These are phyloP conservation scores for Fusarium sp. DNA, from an alignment of 2,329 filamentous ascomycete genomes.

Conservation along the genomic window DNA sequence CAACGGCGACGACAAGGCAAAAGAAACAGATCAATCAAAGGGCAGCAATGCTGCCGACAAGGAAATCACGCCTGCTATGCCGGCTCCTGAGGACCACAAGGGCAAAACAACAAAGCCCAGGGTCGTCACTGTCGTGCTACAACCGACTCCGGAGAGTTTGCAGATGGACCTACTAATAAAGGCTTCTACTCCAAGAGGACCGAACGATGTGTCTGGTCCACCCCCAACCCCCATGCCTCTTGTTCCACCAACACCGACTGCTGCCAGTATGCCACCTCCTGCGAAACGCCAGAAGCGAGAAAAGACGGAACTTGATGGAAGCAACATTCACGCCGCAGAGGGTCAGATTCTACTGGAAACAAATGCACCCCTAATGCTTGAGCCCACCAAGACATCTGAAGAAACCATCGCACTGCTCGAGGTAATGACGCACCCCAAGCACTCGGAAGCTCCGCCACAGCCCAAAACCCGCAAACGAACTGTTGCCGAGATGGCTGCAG, in stretches of 20 bases:
- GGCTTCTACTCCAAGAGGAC: conserved; percentile 72
- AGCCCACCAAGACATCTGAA: conserved; percentile 75
- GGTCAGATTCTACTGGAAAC: conserved; percentile 79
- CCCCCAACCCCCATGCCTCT: conserved; percentile 73
- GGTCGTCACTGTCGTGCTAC: conserved; percentile 82
- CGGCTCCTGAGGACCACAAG: conserved; percentile 59
- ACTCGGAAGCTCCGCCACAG: conserved; percentile 79
- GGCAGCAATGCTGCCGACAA: conserved; percentile 49
- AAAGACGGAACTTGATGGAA: conserved; percentile 79
- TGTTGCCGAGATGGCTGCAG: conserved; percentile 91
- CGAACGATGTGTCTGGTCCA: conserved; percentile 58
- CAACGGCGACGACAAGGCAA: conserved; percentile 40
- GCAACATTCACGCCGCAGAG: conserved; percentile 79
- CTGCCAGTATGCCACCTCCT: conserved; percentile 67
- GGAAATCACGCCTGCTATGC: conserved; percentile 67
- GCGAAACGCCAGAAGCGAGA: conserved; percentile 76
- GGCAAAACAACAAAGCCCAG: conserved; percentile 60
- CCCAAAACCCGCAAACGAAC: conserved; percentile 94
- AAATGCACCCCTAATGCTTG: conserved; percentile 78
- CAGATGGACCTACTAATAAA: conserved; percentile 81
- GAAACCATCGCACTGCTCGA: conserved; percentile 79
- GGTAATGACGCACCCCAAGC: conserved; percentile 78
- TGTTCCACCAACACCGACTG: conserved; percentile 70
- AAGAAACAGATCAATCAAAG: conserved; percentile 53
- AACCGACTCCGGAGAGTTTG: conserved; percentile 81